These are phyloP conservation scores for Cercophora sp. DNA, from an alignment of 495 filamentous ascomycete genomes.

Conservation along the genomic window DNA sequence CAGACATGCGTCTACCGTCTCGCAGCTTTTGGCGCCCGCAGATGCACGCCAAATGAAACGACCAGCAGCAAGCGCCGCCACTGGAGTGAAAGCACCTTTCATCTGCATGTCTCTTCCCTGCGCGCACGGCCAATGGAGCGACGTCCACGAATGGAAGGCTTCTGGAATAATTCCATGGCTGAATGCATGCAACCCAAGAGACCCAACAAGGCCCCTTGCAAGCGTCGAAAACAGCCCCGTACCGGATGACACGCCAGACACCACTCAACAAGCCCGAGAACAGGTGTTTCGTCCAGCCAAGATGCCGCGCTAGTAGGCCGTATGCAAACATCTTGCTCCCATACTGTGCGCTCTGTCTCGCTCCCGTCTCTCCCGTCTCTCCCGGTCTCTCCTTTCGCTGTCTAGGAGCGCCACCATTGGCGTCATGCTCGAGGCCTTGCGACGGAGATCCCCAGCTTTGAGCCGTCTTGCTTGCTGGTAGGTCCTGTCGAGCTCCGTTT, in stretches of 20 bases:
- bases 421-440: slow-evolving; percentile 1
- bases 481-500: slow-evolving; percentile 77
- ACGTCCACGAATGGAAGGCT: slow-evolving; percentile 1
- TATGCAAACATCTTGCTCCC: slow-evolving; percentile 3
- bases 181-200: too few relatives aligned
- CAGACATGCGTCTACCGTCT: neutral
- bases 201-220: too few relatives aligned
- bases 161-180: slow-evolving; percentile 1
- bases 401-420: neutral
- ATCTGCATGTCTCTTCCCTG: neutral
- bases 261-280: too few relatives aligned
- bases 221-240: too few relatives aligned
- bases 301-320: slow-evolving; percentile 2
- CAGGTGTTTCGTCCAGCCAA: too few relatives aligned
- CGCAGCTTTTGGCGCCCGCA: neutral
- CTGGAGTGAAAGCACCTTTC: neutral
- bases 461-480: slow-evolving; percentile 73
- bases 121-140: neutral
- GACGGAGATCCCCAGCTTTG: slow-evolving; percentile 39
- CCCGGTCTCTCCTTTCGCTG: neutral
- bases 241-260: too few relatives aligned
- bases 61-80: neutral
- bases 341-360: slow-evolving; percentile 1
- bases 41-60: slow-evolving; percentile 4
- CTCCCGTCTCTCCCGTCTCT: slow-evolving; percentile 2